phyloP scores from a whole-genome alignment of 164 flowering plant genomes.

The Echeveria elegans region DNA sequence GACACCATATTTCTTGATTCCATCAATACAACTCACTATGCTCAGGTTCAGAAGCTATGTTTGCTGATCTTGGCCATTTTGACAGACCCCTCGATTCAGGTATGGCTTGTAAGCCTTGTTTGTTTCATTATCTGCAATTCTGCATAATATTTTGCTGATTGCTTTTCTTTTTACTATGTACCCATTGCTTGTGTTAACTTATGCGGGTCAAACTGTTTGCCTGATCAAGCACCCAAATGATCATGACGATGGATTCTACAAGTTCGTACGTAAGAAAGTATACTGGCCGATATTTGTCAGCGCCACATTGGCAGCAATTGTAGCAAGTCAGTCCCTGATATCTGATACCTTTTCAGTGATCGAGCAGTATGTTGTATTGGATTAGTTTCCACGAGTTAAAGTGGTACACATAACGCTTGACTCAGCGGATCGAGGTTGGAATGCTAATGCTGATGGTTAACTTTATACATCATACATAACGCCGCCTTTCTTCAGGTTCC shows the following conservation, averaged over 20 bases:
- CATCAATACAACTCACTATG: slow-evolving; percentile 9
- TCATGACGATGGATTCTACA: slow-evolving; percentile 70
- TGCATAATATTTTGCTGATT: slow-evolving; percentile 27
- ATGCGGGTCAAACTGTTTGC: slow-evolving; percentile 86
- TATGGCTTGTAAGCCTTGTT: slow-evolving; percentile 2
- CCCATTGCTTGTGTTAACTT: slow-evolving; percentile 78
- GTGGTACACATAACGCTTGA: slow-evolving; percentile 38
- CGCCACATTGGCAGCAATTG: slow-evolving; percentile 66
- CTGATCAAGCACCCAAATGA: slow-evolving; percentile 60
- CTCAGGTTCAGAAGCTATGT: slow-evolving; percentile 96
- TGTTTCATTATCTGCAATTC: neutral
- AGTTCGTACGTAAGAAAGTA: slow-evolving; percentile 49
- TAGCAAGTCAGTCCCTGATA: slow-evolving; percentile 80
- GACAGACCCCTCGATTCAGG: slow-evolving; percentile 63
- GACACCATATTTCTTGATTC: no score
- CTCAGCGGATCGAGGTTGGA: slow-evolving; percentile 62
- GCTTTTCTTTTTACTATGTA: slow-evolving; percentile 69
- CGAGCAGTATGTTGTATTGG: slow-evolving; percentile 78
- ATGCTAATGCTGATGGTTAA: slow-evolving; percentile 84
- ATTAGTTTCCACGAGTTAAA: slow-evolving; percentile 77
- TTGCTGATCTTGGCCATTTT: slow-evolving; percentile 96
- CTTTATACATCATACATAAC: no score
- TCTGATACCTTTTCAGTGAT: slow-evolving; percentile 88
- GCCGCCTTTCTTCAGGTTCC: no score
- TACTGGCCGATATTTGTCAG: slow-evolving; percentile 78